Conservation (phyloP, 768 basidiomycete genomes). For the Hericium erinaceus region DNA sequence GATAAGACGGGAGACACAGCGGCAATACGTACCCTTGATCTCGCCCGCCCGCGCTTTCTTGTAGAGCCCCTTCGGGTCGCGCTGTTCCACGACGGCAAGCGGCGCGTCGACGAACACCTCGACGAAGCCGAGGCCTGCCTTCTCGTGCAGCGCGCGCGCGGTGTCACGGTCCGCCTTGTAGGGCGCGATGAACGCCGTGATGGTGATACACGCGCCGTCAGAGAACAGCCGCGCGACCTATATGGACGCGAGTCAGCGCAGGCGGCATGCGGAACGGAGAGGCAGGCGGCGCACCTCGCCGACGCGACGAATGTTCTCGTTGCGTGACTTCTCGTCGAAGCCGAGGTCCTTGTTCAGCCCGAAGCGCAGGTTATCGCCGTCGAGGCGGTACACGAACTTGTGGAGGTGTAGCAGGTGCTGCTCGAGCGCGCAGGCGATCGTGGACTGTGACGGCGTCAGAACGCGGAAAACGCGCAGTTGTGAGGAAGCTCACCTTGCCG, state of each 20-base stretch:
- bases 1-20: background rate
- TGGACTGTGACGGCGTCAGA: constrained; percentile 50
- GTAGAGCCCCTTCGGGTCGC: constrained; percentile 97
- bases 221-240: constrained; percentile 94
- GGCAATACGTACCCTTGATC: constrained; percentile 66
- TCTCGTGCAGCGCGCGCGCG: constrained; percentile 75
- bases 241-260: background rate
- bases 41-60: constrained; percentile 93
- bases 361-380: constrained; percentile 93
- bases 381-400: constrained; percentile 84
- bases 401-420: constrained; percentile 84
- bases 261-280: constrained; percentile 6
- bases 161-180: constrained; percentile 78
- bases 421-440: constrained; percentile 94
- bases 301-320: constrained; percentile 94
- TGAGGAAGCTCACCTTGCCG: constrained; percentile 59
- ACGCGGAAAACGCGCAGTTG: background rate
- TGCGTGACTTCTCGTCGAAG: constrained; percentile 85
- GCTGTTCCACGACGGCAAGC: constrained; percentile 74
- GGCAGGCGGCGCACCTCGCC: constrained; percentile 62
- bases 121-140: constrained; percentile 68
- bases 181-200: constrained; percentile 99
- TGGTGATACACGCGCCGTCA: constrained; percentile 72
- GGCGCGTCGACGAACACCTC: constrained; percentile 96
- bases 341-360: constrained; percentile 96